Base-by-base conservation (phyloP, 108 stramenopile genomes). In the Nitzschia putrida region DNA sequence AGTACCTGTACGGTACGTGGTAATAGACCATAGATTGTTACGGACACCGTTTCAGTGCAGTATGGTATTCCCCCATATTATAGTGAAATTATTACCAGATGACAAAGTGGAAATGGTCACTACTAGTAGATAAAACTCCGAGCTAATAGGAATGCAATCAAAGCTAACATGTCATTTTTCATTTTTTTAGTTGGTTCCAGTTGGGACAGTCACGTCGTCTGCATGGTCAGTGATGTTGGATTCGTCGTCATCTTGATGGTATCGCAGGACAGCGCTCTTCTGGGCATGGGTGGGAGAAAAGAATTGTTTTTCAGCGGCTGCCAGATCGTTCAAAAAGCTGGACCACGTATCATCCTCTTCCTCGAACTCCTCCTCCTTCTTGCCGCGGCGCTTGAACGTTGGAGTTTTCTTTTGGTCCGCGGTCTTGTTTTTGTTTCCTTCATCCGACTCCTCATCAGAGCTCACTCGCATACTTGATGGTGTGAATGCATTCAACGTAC, bases 301-400 rank as follows among this genome's bases (percentile, higher is more conserved):
- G 37, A 81, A 81, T 55, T 60, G 52, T 42, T 76, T 24, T 53
- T 81, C 80, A 8, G 80, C 80, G 0, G 57, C 65, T 18, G 71
- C 74, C 21, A 81, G 71, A 18, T 81, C 80, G 4, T 67, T 53
- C 54, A 81, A 45, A 50, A 81, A 81, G 61, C 71, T 76, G 41
- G 61, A 67, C 80, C 80, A 81, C 12, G 67, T 64, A 40, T 70
- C 69, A 61, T 61, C 70, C 14, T 52, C 22, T 34, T 53, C 24
- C 26, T 43, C 42, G 11, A 37, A 13, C 20, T 50, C 22, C 47
- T 61, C 66, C 11, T 51, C 38, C 53, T 57, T 58, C 49, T 74
- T 73, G 41, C 24, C 57, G 29, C 72, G 63, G 64, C 72, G 56
- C 42, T 57, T 64, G 25, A 73, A 73, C 7, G 72, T 29, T 23